Evolutionary conservation across 345 rosid species (phyloP), one percentile per base, ranked within the genome.

Genomic region (Dovyalis caffra): DNA sequence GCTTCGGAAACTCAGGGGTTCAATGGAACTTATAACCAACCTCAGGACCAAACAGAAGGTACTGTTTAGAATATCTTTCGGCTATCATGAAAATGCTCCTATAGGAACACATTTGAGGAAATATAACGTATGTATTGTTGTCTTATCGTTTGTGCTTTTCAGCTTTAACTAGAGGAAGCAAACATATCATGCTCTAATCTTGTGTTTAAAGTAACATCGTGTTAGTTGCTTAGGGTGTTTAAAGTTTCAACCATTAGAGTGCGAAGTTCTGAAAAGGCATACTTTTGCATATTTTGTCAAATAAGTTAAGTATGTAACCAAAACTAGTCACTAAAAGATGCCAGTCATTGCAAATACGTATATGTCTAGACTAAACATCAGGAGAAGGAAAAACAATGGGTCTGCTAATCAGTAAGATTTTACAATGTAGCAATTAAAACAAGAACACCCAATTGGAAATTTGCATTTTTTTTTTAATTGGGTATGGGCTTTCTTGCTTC

Each of bases 1-100:
- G 81, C 89, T 93, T 66, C 86, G 90, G 74, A 95, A 87, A 82
- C 86, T 91, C n/a, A 82, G 88, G 78, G 93, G 75, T n/a, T 87
- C 90, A 0, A 85, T 91, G 92, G 90, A 89, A 61, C 90, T 95
- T 69, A 93, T 91, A 69, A 86, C 57, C 66, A 76, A 80, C 67
- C 62, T 95, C 86, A 86, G 97, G 83, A 77, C 84, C 34, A 88
- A 81, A 76, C 97, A 93, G 80, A 95, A 91, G 91, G 97, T 93
- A 74, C 23, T 51, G 35, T 69, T 31, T 23, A 10, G 3, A 32
- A 12, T 0, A 7, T 73, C 64, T 64, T 15, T 40, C 16, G 47
- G 47, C 5, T 40, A 40, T 12, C 47, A 40, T 40, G 47, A 40
- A 12, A 40, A 40, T 40, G 47, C 47, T 40, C 16, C 12, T 40